Base-by-base conservation (phyloP, 345 rosid genomes). In the Raphanus raphanistrum region DNA sequence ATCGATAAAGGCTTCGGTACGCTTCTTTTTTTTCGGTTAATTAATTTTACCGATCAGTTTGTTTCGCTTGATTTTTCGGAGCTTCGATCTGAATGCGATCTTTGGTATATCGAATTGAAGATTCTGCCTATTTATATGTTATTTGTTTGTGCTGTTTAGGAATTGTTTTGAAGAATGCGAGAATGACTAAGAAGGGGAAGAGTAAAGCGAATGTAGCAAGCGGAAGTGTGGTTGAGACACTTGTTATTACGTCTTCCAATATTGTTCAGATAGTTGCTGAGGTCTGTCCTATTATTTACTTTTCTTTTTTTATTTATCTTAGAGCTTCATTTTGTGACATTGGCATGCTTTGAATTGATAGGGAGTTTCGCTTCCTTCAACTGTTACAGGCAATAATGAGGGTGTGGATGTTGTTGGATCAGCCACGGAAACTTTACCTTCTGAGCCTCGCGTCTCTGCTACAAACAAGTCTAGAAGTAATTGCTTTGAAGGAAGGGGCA, bases 261-360 rank as follows among this genome's bases (percentile, higher is more conserved):
- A 87, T 94, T 77, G 98, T 87, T 82, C 94, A 94, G 88, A 86
- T 92, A 41, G 83, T 92, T 84, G 94, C 94, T 0, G 88, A 85
- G 92, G 98, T 89, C n/a, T 68, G 75, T 72, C 82, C 80, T 9
- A 76, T 68, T 32, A 45, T 41, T 26, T 59, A 0, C 8, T 54
- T 74, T 36, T 67, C 57, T 27, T 48, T 63, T 58, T 61, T 61
- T 45, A 8, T 2, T 8, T 57, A 41, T 61, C 7, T 59, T 58
- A 25, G 36, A 36, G 65, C 67, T 31, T 32, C 66, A 1, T 70
- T 66, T 71, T 55, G 27, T 70, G 73, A 29, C 11, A 52, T 54
- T 75, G 73, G 15, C 43, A 15, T 29, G 15, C 36, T 65, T 57
- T 78, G 79, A 25, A 9, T 82, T 38, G 45, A 38, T 38, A 94